These are phyloP conservation scores for Baorangia bicolor DNA, from an alignment of 768 basidiomycete species.

Conservation along the genomic window DNA sequence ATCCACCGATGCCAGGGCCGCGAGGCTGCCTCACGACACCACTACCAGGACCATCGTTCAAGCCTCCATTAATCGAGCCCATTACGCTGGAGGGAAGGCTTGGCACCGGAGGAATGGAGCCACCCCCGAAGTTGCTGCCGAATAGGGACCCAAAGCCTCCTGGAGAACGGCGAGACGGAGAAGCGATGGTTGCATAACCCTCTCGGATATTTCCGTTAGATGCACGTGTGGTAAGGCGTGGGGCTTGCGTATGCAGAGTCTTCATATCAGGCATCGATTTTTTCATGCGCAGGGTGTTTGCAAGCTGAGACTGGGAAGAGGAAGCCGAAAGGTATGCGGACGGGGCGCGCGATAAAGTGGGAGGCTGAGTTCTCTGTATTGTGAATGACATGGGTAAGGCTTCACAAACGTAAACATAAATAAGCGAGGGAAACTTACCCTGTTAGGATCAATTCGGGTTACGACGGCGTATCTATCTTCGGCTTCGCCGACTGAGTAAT, in stretches of 20 bases:
- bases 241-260: conserved; percentile 75
- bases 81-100: conserved; percentile 61
- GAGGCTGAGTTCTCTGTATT: conserved; percentile 43
- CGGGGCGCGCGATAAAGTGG: conserved; percentile 75
- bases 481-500: conserved; percentile 90
- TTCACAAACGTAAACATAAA: conserved; percentile 16
- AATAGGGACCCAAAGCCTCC: conserved; percentile 72
- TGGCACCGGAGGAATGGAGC: conserved; percentile 72
- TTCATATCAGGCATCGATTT: conserved; percentile 99
- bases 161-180: conserved; percentile 76
- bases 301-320: conserved; percentile 41
- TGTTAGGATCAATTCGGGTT: conserved; percentile 82
- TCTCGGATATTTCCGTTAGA: conserved; percentile 88
- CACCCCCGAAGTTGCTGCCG: conserved; percentile 41
- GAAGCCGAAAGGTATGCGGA: conserved; percentile 73
- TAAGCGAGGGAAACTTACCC: conserved; percentile 48
- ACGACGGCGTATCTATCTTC: conserved; percentile 94
- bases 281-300: conserved; percentile 75
- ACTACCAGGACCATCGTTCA: conserved; percentile 34
- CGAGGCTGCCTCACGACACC: conserved; percentile 84
- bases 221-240: conserved; percentile 73
- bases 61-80: conserved; percentile 43
- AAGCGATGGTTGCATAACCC: conserved; percentile 84
- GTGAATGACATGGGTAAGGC: conserved; percentile 12
- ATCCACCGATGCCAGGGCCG: conserved; percentile 78